phyloP scores from a whole-genome alignment of 352 stramenopile species.

The Globisporangium orthogonon region DNA sequence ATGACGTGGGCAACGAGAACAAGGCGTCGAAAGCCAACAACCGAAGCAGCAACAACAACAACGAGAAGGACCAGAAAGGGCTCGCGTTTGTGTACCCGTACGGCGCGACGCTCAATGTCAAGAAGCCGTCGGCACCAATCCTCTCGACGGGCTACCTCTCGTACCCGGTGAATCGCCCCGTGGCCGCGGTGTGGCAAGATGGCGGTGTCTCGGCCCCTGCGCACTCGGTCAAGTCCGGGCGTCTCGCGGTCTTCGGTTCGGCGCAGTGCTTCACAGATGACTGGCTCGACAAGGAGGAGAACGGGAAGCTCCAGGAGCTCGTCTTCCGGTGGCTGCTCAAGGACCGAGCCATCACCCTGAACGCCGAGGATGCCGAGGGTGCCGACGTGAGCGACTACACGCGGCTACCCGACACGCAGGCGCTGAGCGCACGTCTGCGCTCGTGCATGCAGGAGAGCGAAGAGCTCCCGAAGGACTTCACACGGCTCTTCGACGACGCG shows the following conservation, averaged over 20 bases:
- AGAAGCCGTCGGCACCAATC: slow-evolving; percentile 80
- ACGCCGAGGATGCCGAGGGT: slow-evolving; percentile 67
- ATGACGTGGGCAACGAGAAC: slow-evolving; percentile 25
- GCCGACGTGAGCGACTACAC: slow-evolving; percentile 87
- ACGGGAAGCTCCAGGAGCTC: slow-evolving; percentile 90
- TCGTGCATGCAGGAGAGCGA: slow-evolving; percentile 94
- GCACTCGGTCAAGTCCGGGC: slow-evolving; percentile 46
- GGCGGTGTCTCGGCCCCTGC: slow-evolving; percentile 51
- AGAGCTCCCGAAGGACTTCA: slow-evolving; percentile 93
- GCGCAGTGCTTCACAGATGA: slow-evolving; percentile 93
- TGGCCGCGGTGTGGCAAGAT: slow-evolving; percentile 88
- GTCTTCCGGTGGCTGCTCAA: slow-evolving; percentile 92
- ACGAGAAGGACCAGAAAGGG: slow-evolving; percentile 82
- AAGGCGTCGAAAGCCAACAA: slow-evolving; percentile 15
- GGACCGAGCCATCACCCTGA: slow-evolving; percentile 65
- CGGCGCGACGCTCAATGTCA: slow-evolving; percentile 90
- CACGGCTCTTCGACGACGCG: slow-evolving; percentile 89
- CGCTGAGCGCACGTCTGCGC: slow-evolving; percentile 88
- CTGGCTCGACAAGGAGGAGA: slow-evolving; percentile 95
- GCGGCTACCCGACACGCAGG: slow-evolving; percentile 91
- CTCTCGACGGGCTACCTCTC: slow-evolving; percentile 93
- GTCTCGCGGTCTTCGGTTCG: slow-evolving; percentile 88
- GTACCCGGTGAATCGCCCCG: slow-evolving; percentile 93
- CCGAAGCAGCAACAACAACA: slow-evolving; percentile 10
- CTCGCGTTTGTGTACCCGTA: slow-evolving; percentile 95